Conservation (phyloP, 306 rosid genomes). For the Astragalus membranaceus region DNA sequence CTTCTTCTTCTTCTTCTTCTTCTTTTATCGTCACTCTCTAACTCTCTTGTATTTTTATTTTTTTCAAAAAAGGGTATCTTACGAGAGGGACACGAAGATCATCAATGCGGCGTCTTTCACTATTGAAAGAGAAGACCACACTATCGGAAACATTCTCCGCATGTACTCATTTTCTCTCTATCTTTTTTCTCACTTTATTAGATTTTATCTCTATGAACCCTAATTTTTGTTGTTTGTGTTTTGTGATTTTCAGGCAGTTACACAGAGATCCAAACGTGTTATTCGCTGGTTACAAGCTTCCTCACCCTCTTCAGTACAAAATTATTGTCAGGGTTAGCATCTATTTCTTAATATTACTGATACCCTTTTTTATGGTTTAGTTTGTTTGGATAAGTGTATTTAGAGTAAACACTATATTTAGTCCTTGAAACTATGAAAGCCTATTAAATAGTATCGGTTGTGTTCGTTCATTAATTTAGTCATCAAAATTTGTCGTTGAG, state of each 20-base stretch:
- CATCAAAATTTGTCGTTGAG: too few relatives aligned
- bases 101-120: slow-evolving; percentile 84
- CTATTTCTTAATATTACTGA: neutral
- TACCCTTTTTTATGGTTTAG: neutral
- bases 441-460: too few relatives aligned
- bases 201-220: neutral
- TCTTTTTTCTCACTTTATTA: neutral
- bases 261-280: slow-evolving; percentile 79
- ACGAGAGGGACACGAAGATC: slow-evolving; percentile 91
- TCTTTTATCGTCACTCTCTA: neutral
- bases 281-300: slow-evolving; percentile 91
- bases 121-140: slow-evolving; percentile 88
- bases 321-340: slow-evolving; percentile 70
- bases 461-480: too few relatives aligned
- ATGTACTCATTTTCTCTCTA: slow-evolving; percentile 34
- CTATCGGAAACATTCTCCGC: slow-evolving; percentile 83
- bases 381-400: neutral
- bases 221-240: neutral
- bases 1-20: neutral
- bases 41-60: neutral
- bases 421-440: neutral
- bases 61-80: slow-evolving; percentile 56
- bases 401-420: too few relatives aligned
- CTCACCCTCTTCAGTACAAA: slow-evolving; percentile 94
- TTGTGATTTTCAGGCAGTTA: slow-evolving; percentile 51